Evolutionary conservation across 2,329 filamentous ascomycete species (phyloP).

Genomic region (Talaromyces pinophilus): DNA sequence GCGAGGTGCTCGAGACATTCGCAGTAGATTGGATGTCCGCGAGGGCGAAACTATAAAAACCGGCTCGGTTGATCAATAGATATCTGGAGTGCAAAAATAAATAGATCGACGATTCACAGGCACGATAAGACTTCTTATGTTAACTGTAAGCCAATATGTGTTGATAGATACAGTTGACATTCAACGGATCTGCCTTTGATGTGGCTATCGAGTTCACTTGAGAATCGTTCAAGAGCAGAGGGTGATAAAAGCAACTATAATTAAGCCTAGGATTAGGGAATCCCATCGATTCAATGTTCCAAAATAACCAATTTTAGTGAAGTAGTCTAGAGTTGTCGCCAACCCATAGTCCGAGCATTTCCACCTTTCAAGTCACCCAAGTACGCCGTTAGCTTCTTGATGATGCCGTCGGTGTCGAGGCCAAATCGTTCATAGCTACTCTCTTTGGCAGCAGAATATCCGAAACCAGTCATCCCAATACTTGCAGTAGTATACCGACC

Average conservation of each 20-base stretch:
- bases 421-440: neutral
- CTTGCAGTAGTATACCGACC: constrained; percentile 28
- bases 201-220: neutral
- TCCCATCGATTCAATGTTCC: neutral
- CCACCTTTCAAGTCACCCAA: constrained; percentile 15
- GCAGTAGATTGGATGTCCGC: too few species aligned
- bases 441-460: neutral
- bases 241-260: neutral
- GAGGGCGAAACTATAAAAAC: too few species aligned
- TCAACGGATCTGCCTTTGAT: too few species aligned
- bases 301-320: neutral
- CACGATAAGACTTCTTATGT: too few species aligned
- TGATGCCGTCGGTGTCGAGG: constrained; percentile 14
- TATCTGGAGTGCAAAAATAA: too few species aligned
- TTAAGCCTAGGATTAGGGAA: neutral
- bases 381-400: constrained; percentile 14
- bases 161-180: too few species aligned
- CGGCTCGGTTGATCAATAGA: too few species aligned
- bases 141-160: too few species aligned
- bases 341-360: constrained; percentile 21
- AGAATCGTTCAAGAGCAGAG: neutral
- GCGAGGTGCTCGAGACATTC: too few species aligned
- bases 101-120: too few species aligned
- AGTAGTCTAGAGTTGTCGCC: constrained; percentile 5
- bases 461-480: constrained; percentile 29